phyloP scores from a whole-genome alignment of 2,329 filamentous ascomycete species.

The Beauveria sp. region DNA sequence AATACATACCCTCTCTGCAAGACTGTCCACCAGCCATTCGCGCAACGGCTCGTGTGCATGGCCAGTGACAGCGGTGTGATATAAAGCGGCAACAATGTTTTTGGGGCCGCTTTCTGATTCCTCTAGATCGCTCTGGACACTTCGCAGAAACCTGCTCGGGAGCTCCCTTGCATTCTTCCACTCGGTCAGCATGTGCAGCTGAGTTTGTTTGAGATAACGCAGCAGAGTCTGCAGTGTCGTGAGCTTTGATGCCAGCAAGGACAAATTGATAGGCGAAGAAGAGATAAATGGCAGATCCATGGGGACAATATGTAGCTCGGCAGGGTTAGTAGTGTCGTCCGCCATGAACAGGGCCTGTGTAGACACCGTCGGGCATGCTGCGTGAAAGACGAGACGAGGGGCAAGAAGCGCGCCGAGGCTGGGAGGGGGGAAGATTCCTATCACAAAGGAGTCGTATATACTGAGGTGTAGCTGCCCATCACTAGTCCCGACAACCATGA shows the following conservation, averaged over 20 bases:
- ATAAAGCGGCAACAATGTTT: slow-evolving; percentile 66
- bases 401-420: slow-evolving; percentile 20
- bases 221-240: slow-evolving; percentile 82
- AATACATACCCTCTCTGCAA: slow-evolving; percentile 63
- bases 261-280: slow-evolving; percentile 70
- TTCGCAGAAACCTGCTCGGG: slow-evolving; percentile 67
- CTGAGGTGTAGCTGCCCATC: slow-evolving; percentile 67
- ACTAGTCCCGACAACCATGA: slow-evolving; percentile 67
- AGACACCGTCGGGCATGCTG: slow-evolving; percentile 66
- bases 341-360: slow-evolving; percentile 65
- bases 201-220: slow-evolving; percentile 74
- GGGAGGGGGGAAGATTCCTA: slow-evolving; percentile 56
- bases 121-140: slow-evolving; percentile 67
- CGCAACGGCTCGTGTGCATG: slow-evolving; percentile 67
- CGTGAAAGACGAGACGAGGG: slow-evolving; percentile 46
- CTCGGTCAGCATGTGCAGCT: slow-evolving; percentile 71
- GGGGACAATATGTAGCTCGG: slow-evolving; percentile 52
- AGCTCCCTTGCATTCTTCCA: slow-evolving; percentile 79
- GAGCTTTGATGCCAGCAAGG: slow-evolving; percentile 76
- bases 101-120: slow-evolving; percentile 48
- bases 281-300: slow-evolving; percentile 80
- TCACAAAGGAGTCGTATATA: slow-evolving; percentile 79
- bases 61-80: slow-evolving; percentile 78
- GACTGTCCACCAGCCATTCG: slow-evolving; percentile 82
- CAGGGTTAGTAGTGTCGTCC: slow-evolving; percentile 24